phyloP scores from a whole-genome alignment of 345 rosid genomes.

The Lenwebbia sp. region DNA sequence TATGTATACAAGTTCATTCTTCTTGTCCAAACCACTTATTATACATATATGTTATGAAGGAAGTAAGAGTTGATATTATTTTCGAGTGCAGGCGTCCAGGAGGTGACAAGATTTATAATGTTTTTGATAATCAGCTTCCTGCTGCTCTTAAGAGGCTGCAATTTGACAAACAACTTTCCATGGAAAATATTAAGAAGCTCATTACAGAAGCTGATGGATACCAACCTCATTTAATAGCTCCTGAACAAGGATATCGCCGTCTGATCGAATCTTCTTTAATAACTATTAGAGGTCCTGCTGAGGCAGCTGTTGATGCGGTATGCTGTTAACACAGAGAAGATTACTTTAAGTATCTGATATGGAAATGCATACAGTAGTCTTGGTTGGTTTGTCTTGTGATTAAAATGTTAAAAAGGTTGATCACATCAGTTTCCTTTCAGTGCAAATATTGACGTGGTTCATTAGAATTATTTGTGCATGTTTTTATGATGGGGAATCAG shows the following conservation, averaged over 20 bases:
- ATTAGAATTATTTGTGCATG: neutral
- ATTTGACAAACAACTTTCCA: slow-evolving; percentile 94
- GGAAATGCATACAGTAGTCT: neutral
- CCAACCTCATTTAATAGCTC: slow-evolving; percentile 99
- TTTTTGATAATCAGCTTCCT: slow-evolving; percentile 98
- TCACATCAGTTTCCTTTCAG: neutral
- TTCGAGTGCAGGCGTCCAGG: slow-evolving; percentile 69
- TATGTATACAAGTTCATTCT: slow-evolving; percentile 19
- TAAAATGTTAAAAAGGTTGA: neutral
- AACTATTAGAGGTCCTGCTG: slow-evolving; percentile 96
- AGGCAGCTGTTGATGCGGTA: slow-evolving; percentile 99
- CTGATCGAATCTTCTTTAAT: slow-evolving; percentile 86
- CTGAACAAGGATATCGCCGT: slow-evolving; percentile 99
- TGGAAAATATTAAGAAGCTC: slow-evolving; percentile 94
- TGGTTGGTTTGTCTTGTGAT: neutral
- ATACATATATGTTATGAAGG: neutral
- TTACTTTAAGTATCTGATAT: neutral
- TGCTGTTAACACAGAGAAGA: slow-evolving; percentile 2
- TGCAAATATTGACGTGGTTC: neutral
- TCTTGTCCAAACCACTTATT: neutral
- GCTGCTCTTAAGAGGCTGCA: slow-evolving; percentile 97
- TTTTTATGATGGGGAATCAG: neutral
- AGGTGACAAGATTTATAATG: slow-evolving; percentile 89
- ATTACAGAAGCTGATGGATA: slow-evolving; percentile 99
- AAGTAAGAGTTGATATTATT: neutral